Percentiles rank a stretch among this genome's conserved stretches.
Evolutionary conservation across 2,329 filamentous ascomycete genomes (phyloP).

Genomic region (Drechslerella coelobrocha): DNA sequence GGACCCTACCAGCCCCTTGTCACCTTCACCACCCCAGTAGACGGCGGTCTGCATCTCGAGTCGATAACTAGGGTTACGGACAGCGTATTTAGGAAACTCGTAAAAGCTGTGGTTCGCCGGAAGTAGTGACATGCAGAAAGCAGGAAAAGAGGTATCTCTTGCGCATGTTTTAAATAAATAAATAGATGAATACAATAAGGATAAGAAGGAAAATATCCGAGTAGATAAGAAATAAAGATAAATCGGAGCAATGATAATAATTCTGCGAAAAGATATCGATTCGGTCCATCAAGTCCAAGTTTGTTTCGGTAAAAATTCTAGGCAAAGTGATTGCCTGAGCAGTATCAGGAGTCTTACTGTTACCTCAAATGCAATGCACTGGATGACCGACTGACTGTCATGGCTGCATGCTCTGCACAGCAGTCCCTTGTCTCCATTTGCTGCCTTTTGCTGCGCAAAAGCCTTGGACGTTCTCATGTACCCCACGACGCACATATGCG

Average conservation of each 20-base stretch:
- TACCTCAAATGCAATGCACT: neutral
- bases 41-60: neutral
- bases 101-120: constrained; percentile 30
- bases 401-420: constrained; percentile 6
- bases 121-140: neutral
- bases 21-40: constrained; percentile 1
- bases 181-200: too few relatives aligned
- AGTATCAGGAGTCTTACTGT: constrained; percentile 6
- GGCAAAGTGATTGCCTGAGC: too few relatives aligned
- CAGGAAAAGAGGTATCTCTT: neutral
- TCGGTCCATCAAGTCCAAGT: too few relatives aligned
- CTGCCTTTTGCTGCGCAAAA: neutral
- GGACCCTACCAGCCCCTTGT: constrained; percentile 19
- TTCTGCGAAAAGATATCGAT: too few relatives aligned
- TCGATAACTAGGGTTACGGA: neutral
- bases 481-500: neutral
- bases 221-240: too few relatives aligned
- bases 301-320: too few relatives aligned
- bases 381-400: neutral
- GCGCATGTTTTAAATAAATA: too few relatives aligned
- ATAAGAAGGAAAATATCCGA: neutral
- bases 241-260: too few relatives aligned
- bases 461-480: constrained; percentile 1
- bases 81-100: constrained; percentile 1
- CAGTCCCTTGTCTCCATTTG: neutral